Conservation (phyloP, 2,329 filamentous ascomycete species). For the Mycosphaerella sp. region DNA sequence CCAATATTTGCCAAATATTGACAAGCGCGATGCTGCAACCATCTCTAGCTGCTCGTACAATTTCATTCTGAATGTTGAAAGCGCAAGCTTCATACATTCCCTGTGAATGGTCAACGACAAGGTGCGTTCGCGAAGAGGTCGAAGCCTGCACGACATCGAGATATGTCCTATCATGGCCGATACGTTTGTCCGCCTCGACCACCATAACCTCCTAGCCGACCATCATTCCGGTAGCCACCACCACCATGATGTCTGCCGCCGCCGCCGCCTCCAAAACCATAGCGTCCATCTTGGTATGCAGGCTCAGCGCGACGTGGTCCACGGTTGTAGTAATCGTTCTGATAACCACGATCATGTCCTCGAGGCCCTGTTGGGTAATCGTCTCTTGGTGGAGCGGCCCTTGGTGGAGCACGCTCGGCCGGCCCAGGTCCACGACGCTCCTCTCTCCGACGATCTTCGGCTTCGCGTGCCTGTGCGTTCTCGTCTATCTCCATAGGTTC, state of each 20-base stretch:
- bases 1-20: too few species aligned
- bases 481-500: constrained; percentile 44
- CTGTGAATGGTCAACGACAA: too few species aligned
- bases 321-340: constrained; percentile 24
- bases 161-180: neutral
- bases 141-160: neutral
- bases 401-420: constrained; percentile 15
- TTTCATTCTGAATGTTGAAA: too few species aligned
- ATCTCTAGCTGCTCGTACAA: too few species aligned
- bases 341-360: constrained; percentile 16
- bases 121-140: too few species aligned
- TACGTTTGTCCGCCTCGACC: constrained; percentile 1
- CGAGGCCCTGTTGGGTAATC: constrained; percentile 23
- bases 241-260: constrained; percentile 22
- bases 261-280: constrained; percentile 36
- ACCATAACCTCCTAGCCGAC: constrained; percentile 14
- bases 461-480: constrained; percentile 28
- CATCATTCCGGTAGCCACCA: constrained; percentile 24
- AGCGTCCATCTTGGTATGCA: constrained; percentile 41
- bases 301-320: constrained; percentile 29
- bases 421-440: constrained; percentile 27
- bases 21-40: too few species aligned
- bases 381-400: constrained; percentile 8
- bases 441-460: constrained; percentile 30
- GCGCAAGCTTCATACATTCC: too few species aligned